A percentile compares a stretch with the other conserved stretches of the same genome.
phyloP scores from a whole-genome alignment of 345 rosid genomes.

The Melaleuca alternifolia region DNA sequence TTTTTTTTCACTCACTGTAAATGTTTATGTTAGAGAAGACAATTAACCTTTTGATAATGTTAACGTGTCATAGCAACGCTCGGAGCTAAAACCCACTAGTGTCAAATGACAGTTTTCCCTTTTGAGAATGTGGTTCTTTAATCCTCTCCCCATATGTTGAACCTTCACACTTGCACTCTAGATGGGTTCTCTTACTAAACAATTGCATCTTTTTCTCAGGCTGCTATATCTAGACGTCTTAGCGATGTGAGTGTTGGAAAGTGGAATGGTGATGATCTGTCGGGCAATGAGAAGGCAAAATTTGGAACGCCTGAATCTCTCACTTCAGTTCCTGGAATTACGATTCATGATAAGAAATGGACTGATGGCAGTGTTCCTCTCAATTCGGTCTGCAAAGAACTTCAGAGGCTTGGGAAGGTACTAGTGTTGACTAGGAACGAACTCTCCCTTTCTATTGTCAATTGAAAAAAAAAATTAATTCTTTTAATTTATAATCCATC shows the following conservation, averaged over 20 bases:
- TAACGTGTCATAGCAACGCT: rapidly evolving
- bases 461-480: not conserved
- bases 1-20: not conserved
- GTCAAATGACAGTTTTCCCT: not conserved
- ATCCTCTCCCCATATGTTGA: not conserved
- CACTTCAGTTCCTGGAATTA: slow-evolving; percentile 35
- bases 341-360: slow-evolving; percentile 85
- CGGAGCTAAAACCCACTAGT: not conserved
- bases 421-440: not conserved
- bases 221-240: slow-evolving; percentile 79
- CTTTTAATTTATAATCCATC: not conserved
- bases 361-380: slow-evolving; percentile 78
- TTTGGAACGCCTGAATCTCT: slow-evolving; percentile 31
- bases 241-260: slow-evolving; percentile 63
- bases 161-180: not conserved
- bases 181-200: not conserved
- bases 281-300: slow-evolving; percentile 36
- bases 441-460: not conserved
- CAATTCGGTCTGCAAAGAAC: slow-evolving; percentile 44
- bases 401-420: slow-evolving; percentile 70
- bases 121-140: not conserved
- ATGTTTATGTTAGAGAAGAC: not conserved
- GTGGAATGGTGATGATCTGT: slow-evolving; percentile 21
- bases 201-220: slow-evolving; percentile 25
- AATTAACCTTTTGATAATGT: not conserved